phyloP scores from a whole-genome alignment of 345 rosid species.

The Populus pruinosa region DNA sequence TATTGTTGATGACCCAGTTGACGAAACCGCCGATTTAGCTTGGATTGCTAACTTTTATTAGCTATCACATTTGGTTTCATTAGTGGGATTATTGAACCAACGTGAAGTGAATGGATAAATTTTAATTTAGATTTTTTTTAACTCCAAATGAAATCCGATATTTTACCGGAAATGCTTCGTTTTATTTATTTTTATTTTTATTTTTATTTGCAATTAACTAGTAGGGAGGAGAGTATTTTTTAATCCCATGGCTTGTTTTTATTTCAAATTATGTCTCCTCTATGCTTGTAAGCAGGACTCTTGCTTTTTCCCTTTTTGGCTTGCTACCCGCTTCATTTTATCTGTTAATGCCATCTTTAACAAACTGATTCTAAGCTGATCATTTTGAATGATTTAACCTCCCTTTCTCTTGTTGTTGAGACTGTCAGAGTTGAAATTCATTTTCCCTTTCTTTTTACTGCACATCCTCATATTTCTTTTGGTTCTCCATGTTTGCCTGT shows the following conservation, averaged over 20 bases:
- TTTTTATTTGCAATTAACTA: background rate
- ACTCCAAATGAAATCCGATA: background rate
- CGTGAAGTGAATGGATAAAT: background rate
- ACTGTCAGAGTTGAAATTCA: background rate
- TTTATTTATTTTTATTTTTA: background rate
- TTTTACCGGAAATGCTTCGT: background rate
- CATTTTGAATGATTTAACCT: background rate
- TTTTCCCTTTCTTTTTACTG: background rate
- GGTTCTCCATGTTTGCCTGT: background rate
- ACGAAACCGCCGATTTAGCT: background rate
- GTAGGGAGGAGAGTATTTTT: background rate
- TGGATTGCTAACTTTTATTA: constrained; percentile 1
- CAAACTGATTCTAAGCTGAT: background rate
- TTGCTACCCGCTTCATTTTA: background rate
- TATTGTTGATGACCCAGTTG: background rate
- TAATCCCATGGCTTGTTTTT: background rate
- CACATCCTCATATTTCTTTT: background rate
- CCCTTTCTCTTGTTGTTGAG: background rate
- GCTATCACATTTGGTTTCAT: background rate
- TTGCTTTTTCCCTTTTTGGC: background rate
- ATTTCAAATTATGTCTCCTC: background rate
- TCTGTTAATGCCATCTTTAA: background rate
- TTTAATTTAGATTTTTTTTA: background rate
- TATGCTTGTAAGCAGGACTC: background rate
- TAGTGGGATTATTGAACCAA: background rate